Evolutionary conservation across 495 filamentous ascomycete genomes (phyloP), one percentile per base, ranked within the genome.

Genomic region (Daldinia caldariorum): DNA sequence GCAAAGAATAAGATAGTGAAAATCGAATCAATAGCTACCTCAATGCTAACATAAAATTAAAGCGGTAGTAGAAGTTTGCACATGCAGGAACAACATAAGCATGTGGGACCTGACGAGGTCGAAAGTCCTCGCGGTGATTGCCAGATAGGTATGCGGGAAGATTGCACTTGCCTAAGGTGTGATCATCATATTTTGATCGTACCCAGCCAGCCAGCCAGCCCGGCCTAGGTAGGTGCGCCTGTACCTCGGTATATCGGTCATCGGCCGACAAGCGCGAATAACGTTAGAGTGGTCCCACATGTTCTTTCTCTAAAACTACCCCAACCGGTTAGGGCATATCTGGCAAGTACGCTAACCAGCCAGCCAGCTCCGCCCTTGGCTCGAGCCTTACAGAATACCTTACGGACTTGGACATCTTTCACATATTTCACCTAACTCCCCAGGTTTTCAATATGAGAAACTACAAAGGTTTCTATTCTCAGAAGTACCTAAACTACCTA

Each of bases 21-120:
- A 49, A 56, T 45, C 39, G 58, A 61, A 34, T 58, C 10, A 39
- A 59, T 49, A 26, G 50, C 47, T 51, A 63, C 2, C 34, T 35
- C n/a, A 34, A 35, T 69, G 55, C 62, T 62, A 61, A 71, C 57
- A 66, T 41, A 49, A 60, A 55, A 72, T 64, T 53, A 37, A n/a
- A 51, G 34, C 55, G 43, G 43, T 63, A 37, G 34, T 41, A 53
- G 54, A 20, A 70, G 53, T 29, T 41, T 56, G 49, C 63, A 69
- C 66, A 65, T 66, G 66, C 66, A 69, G 47, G 58, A 66, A 72
- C 53, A 69, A 61, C 57, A 67, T 38, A 55, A 58, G 69, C 74
- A 69, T 76, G 72, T 75, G 69, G 74, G 61, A 75, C 72, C 70
- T 39, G 22, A 63, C 31, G 67, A 69, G 39, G 58, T 65, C 59